Evolutionary conservation across 192 early-diverging fungal genomes (phyloP), one percentile per base, ranked within the genome.

Genomic region (Phycomyces blakesleeanus): DNA sequence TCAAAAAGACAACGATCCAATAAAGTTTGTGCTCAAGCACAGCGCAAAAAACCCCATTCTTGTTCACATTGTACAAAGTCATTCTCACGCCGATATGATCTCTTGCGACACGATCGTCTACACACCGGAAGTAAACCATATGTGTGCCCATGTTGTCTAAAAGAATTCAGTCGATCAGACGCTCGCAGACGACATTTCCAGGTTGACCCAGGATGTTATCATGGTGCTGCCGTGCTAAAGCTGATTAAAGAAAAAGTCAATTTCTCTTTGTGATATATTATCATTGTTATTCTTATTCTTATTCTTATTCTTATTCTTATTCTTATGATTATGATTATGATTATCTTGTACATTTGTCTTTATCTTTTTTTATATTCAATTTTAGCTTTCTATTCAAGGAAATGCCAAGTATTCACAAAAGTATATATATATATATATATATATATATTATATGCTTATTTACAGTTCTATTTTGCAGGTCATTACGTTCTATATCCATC

Each of bases 101-200:
- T 63, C 15, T 15, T 21, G n/a, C 26, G 61, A 6, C 61, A 63
- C 40, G 22, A 38, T 15, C 51, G 61, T 12, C 22, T 63, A 9
- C 61, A 63, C 22, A 63, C 61, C 4, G 61, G 61, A 7, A 39
- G 24, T 25, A 63, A 63, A 41, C 61, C 61, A 14, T 63, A 63
- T 41, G n/a, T 40, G 11, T 63, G 61, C 38, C 61, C 61, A 38
- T 63, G 61, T 16, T 63, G 61, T 41, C 39, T 37, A 40, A 63
- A 63, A 27, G 51, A 34, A 7, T 63, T 63, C 25, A 40, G 50
- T 18, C n/a, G 61, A 25, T 54, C 61, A 1, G 61, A 63, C 53
- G 61, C 61, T 16, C 21, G 51, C 21, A 54, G 34, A 9, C 61
- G 61, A 25, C 61, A 63, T 41, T 55, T 63, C 16, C 50, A 38